Base-by-base conservation (phyloP, 805 yeast genomes). In the Kuraishia floccosa region DNA sequence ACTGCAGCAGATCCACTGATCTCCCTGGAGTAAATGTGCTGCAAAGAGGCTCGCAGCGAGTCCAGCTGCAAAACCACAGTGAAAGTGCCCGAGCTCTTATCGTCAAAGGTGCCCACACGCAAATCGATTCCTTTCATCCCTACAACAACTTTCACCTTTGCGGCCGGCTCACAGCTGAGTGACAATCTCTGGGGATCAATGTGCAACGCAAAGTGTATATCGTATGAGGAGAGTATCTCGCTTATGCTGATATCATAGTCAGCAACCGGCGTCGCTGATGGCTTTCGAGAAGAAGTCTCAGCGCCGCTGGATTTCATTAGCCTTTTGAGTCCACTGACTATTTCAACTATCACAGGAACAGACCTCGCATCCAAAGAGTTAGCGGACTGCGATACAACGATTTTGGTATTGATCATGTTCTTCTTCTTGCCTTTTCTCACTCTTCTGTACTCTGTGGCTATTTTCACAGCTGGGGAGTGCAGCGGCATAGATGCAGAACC, bases 161-260 rank as follows among this genome's bases (percentile, higher is more conserved):
- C 97, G 12, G 77, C 77, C 1, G 98, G 98, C 37, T 83, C 89
- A 63, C 98, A 91, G 41, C 94, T 81, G 32, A 91, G 58, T 3
- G 80, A 68, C 15, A 91, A 49, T 27, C 68, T 70, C 48, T 91
- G 98, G 21, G 76, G 69, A 14, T 74, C 86, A 31, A 87, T 67
- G 25, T 67, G 61, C 5, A 87, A 39, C 1, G 79, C 73, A 33
- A 81, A 52, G 31, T 72, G 14, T 9, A 20, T 17, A n/a, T 30
- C 30, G 24, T 13, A 13, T 24, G 24, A 13, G n/a, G 25, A 11
- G 19, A 18, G 17, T n/a, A 19, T 17, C 16, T 21, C 20, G 7
- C 15, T 4, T 16, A 24, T 15, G 16, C 17, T 23, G 12, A 9
- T 20, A 7, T 17, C 28, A 16, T 17, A 14, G 5, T 26, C 10